phyloP scores from a whole-genome alignment of 2,329 filamentous ascomycete genomes.

The Botrytis pseudocinerea region DNA sequence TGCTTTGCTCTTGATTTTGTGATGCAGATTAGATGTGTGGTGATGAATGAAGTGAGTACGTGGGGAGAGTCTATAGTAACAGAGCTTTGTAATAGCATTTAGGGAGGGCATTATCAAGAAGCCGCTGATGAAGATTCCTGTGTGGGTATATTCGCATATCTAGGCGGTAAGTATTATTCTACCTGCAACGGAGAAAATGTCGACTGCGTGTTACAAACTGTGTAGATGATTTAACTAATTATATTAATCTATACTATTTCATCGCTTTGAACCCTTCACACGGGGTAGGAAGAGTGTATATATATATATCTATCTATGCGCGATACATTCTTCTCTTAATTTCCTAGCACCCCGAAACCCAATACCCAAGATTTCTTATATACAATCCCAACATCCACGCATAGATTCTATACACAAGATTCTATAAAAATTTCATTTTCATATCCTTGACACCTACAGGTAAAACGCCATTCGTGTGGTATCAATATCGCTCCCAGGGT shows the following conservation, averaged over 20 bases:
- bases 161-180: neutral
- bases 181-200: too few relatives aligned
- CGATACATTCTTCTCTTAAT: neutral
- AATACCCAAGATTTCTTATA: neutral
- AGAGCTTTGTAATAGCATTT: neutral
- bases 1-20: neutral
- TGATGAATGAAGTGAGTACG: neutral
- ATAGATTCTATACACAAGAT: neutral
- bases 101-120: neutral
- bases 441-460: neutral
- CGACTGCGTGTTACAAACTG: accelerated
- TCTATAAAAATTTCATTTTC: neutral
- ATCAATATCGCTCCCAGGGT: constrained; percentile 11
- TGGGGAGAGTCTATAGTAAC: neutral
- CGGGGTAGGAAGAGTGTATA: neutral
- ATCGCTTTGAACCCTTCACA: neutral
- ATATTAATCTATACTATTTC: neutral
- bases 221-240: neutral
- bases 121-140: neutral
- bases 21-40: too few relatives aligned
- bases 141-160: neutral
- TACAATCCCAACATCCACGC: neutral
- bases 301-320: neutral
- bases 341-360: neutral
- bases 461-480: constrained; percentile 16